Conservation (phyloP, 179 eudicot species). For the Carnegiea gigantea region DNA sequence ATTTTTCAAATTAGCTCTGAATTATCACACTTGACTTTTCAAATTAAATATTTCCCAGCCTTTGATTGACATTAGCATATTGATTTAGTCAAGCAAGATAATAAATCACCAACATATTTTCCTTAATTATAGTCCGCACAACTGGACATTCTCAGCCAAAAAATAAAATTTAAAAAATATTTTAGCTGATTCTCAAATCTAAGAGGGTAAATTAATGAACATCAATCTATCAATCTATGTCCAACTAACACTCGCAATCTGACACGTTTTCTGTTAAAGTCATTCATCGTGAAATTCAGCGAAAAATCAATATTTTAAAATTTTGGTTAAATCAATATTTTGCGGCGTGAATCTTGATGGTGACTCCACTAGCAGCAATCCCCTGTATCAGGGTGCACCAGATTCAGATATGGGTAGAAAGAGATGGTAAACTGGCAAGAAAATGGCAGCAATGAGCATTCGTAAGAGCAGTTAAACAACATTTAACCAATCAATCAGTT, state of each 20-base stretch:
- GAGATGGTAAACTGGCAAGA: slow-evolving; percentile 5
- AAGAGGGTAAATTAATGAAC: not conserved
- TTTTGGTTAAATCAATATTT: not conserved
- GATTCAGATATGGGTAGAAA: not conserved
- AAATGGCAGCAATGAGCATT: slow-evolving; percentile 3
- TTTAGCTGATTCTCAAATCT: not conserved
- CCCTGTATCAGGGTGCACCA: slow-evolving; percentile 15
- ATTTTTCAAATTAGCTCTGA: too few relatives aligned
- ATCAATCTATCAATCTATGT: too few relatives aligned
- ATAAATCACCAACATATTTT: too few relatives aligned
- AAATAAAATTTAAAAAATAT: too few relatives aligned
- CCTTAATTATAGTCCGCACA: too few relatives aligned
- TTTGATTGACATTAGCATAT: too few relatives aligned
- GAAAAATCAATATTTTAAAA: not conserved
- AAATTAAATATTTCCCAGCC: too few relatives aligned
- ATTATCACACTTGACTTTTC: too few relatives aligned
- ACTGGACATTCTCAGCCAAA: not conserved
- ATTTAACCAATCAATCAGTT: slow-evolving; percentile 12
- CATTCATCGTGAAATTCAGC: not conserved
- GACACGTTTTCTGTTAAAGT: not conserved
- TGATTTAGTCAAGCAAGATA: too few relatives aligned
- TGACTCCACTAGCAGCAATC: not conserved
- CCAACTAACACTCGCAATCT: not conserved
- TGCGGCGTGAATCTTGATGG: not conserved
- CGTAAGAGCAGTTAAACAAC: slow-evolving; percentile 18